These are phyloP conservation scores for Rhodotorula babjevae DNA, from an alignment of 768 basidiomycete species.

Conservation along the genomic window DNA sequence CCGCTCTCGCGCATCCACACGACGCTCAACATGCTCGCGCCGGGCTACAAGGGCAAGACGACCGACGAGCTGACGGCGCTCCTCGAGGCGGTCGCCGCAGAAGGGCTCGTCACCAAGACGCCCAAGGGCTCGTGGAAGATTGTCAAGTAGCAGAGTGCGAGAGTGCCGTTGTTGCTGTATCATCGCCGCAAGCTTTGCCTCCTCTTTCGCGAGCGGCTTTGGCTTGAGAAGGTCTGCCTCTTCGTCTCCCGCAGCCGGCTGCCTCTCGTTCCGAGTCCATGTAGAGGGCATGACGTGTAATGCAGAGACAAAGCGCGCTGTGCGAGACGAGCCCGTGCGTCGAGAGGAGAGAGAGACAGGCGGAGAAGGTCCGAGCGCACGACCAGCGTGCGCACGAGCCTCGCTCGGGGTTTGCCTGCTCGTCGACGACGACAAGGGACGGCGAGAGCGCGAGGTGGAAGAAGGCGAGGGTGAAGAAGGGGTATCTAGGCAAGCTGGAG, in stretches of 20 bases:
- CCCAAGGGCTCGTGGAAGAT: constrained; percentile 30
- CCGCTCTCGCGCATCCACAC: constrained; percentile 77
- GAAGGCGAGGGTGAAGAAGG: no score
- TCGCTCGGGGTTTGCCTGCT: no score
- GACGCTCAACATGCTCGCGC: constrained; percentile 72
- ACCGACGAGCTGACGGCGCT: constrained; percentile 72
- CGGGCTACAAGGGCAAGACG: constrained; percentile 67
- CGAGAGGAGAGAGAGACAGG: no score
- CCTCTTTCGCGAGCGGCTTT: neutral
- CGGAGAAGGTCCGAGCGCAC: no score
- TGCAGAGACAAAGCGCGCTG: no score
- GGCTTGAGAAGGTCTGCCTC: no score
- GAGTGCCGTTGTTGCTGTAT: neutral
- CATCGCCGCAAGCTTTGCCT: neutral
- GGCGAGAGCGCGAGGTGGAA: neutral
- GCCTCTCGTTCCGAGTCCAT: no score
- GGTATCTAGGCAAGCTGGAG: neutral
- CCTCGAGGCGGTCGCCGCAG: constrained; percentile 72
- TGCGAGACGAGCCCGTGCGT: no score
- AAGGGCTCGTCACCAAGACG: constrained; percentile 60
- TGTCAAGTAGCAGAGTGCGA: constrained; percentile 9
- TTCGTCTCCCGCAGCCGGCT: no score
- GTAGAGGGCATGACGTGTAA: no score
- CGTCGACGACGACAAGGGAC: no score
- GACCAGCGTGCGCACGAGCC: no score